Evolutionary conservation across 768 basidiomycete species (phyloP), one percentile per base, ranked within the genome.

Genomic region (Agrocybe praecox): DNA sequence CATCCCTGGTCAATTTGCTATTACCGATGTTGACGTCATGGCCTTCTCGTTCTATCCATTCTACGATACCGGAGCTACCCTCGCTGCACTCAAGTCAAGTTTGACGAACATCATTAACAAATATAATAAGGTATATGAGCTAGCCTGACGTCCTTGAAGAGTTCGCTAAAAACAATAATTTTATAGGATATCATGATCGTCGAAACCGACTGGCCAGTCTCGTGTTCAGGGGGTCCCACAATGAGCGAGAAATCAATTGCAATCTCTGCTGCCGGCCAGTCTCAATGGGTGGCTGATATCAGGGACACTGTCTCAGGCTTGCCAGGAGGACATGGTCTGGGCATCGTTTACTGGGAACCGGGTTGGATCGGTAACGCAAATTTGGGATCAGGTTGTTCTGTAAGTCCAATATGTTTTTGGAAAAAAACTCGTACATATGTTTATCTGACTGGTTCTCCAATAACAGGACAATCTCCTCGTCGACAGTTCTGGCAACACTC

Each of bases 41-140:
- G 85, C 83, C 19, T 83, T 87, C 67, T 86, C 84, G 11, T 85
- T 85, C 72, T 87, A 87, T 61, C 85, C 85, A 1, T 87, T 85
- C 72, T 86, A 86, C 61, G 81, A 77, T 43, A 76, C 81, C 6
- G 74, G 76, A 18, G 85, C 86, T n/a, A 86, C 84, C 7, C 68
- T 78, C n/a, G 58, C 67, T 43, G 76, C 74, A 6, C 75, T 88
- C 33, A 65, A 80, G 56, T 76, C 79, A 12, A 83, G 80, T 49
- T 72, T 87, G 63, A 79, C 77, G 43, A 76, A 74, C 33, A 71
- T 83, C 51, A 78, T 80, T 6, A 79, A 76, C 50, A 76, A 73
- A 46, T 80, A 74, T 53, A 72, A 69, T 43, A 85, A 87, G 75
- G 80, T 79, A 15, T 18, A 32, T 32, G n/a, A 49, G 62, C n/a